A percentile compares a stretch with the other conserved stretches of the same genome.
Evolutionary conservation across 139 green algal genomes (phyloP).

Genomic region (Chlamydomonas applanata): DNA sequence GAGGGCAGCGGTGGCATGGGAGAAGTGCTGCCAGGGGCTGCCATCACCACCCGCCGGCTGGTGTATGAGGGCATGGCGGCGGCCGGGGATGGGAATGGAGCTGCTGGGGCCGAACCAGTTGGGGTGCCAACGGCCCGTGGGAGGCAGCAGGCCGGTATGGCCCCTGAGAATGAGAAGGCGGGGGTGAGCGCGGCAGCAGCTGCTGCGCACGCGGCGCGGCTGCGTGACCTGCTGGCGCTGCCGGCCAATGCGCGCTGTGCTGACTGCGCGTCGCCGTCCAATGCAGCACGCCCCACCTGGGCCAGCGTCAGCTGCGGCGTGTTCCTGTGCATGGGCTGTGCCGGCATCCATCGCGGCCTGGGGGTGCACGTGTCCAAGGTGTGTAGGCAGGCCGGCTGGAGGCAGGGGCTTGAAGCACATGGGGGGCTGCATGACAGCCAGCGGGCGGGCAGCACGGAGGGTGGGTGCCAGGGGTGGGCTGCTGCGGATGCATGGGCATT

Average conservation of each 20-base stretch:
- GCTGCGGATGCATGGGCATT: too few species aligned
- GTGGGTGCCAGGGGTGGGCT: too few species aligned
- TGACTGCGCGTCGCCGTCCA: constrained; percentile 51
- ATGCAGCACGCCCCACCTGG: constrained; percentile 67
- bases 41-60: too few species aligned
- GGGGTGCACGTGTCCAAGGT: constrained; percentile 65
- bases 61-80: too few species aligned
- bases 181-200: background rate
- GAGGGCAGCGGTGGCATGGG: too few species aligned
- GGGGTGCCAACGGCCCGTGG: too few species aligned
- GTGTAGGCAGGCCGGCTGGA: background rate
- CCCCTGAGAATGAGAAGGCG: background rate
- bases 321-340: constrained; percentile 89
- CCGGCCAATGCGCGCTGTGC: constrained; percentile 53
- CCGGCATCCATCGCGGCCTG: constrained; percentile 79
- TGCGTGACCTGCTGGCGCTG: constrained; percentile 20
- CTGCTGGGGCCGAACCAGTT: too few species aligned
- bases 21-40: too few species aligned
- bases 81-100: background rate
- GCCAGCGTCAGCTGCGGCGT: constrained; percentile 81
- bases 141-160: too few species aligned
- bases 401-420: background rate
- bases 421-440: too few species aligned
- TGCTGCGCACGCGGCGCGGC: too few species aligned
- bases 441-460: too few species aligned